Evolutionary conservation across 805 yeast genomes (phyloP), one percentile per base, ranked within the genome.

Genomic region (Ogataea salicorniae): DNA sequence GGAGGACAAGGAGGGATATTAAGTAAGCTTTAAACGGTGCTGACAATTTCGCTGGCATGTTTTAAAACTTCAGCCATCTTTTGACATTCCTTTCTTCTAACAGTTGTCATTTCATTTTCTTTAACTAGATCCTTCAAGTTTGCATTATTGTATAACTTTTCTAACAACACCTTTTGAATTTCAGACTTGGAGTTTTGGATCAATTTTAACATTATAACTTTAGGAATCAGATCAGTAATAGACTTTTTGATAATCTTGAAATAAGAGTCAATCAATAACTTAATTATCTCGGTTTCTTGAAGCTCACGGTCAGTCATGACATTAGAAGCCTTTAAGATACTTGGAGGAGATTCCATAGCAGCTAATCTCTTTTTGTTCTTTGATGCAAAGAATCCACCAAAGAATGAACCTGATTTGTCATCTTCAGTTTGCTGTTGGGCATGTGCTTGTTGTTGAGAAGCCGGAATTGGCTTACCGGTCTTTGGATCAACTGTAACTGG

Each of bases 331-430:
- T 91, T 85, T 61, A 92, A 79, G 6, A 90, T 91, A 34, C 95
- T 81, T 38, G 99, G 99, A 43, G 99, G 99, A 3, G 98, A 92
- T 69, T 92, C 99, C 92, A 92, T 87, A 17, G 88, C 83, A 29
- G 95, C 97, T 60, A 91, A 76, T 70, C 94, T 84, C 78, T 91
- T 91, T 72, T 91, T 94, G 67, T 89, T 89, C 70, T 90, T 91
- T 5, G 92, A 80, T 9, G 91, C 81, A 70, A 94, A 94, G 65
- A 94, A 92, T 0, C 97, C 96, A 46, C 97, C 96, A 67, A 94
- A 94, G 71, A 92, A 94, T 5, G 97, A 96, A 45, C 82, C 79
- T 35, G 73, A 55, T 45, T 74, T 74, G 49, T 86, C 84, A 29
- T 75, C 79, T 34, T 68, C 68, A n/a, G 62, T 42, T 44, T 59